Conservation (phyloP, 345 rosid genomes). For the Eucalyptus melliodora region DNA sequence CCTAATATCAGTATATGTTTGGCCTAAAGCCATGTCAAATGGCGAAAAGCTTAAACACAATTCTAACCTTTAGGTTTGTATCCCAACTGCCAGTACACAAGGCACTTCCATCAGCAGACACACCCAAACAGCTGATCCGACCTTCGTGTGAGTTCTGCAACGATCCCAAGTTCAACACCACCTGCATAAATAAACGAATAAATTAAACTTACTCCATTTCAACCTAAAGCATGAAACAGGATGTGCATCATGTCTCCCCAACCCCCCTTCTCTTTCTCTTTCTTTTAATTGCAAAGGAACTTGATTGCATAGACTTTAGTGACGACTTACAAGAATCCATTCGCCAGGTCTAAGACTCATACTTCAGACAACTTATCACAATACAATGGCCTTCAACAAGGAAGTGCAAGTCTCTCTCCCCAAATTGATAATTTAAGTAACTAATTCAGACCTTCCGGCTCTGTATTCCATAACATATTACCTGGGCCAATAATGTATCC, state of each 20-base stretch:
- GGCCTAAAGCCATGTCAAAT: background rate
- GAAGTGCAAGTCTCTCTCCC: background rate
- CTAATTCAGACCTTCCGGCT: background rate
- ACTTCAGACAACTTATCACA: background rate
- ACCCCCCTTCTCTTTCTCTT: too few species aligned
- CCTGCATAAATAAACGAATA: conserved; percentile 17
- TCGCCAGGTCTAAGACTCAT: background rate
- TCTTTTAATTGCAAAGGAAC: background rate
- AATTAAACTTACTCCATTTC: background rate
- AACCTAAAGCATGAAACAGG: background rate
- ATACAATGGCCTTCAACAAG: background rate
- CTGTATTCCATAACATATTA: background rate
- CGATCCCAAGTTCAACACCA: conserved; percentile 64
- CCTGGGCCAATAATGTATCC: conserved; percentile 94
- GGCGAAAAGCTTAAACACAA: background rate
- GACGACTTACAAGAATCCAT: background rate
- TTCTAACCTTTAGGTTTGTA: conserved; percentile 82
- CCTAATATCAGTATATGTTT: background rate
- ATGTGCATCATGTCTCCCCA: background rate
- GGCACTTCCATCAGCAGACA: conserved; percentile 98
- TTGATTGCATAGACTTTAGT: background rate
- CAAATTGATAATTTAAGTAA: background rate
- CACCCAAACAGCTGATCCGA: conserved; percentile 80
- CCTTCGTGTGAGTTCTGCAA: conserved; percentile 69
- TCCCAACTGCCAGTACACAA: conserved; percentile 99